Evolutionary conservation across 257 asterid species (phyloP).

Genomic region (Ehretia macrophylla): DNA sequence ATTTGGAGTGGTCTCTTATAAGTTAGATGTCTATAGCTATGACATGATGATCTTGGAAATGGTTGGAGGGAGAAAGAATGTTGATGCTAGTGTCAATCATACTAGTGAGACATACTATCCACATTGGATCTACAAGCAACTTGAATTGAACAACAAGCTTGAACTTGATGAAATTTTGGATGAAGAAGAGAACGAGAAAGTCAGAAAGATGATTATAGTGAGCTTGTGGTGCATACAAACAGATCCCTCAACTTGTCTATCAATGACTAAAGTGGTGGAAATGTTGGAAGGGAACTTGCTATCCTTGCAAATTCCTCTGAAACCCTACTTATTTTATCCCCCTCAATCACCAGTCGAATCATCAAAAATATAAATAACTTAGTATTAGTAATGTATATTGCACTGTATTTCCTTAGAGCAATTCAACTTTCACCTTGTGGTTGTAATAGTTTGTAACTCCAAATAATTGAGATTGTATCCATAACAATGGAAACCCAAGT

Average conservation of each 20-base stretch:
- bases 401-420: neutral
- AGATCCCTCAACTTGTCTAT: conserved; percentile 21
- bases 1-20: conserved; percentile 26
- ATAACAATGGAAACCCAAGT: too few relatives aligned
- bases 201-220: conserved; percentile 1
- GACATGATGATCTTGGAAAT: conserved; percentile 38
- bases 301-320: conserved; percentile 1
- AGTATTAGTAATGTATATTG: too few relatives aligned
- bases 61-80: conserved; percentile 29
- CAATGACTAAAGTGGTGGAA: conserved; percentile 12
- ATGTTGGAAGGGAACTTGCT: neutral
- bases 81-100: neutral
- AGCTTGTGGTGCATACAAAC: conserved; percentile 33
- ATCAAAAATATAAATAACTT: neutral
- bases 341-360: neutral
- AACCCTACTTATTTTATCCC: neutral
- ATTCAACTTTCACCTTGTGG: too few relatives aligned
- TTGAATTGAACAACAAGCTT: conserved; percentile 8
- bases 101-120: conserved; percentile 31
- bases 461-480: too few relatives aligned
- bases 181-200: conserved; percentile 7
- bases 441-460: too few relatives aligned
- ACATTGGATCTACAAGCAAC: conserved; percentile 23
- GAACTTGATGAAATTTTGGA: neutral
- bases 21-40: conserved; percentile 36